Evolutionary conservation across 345 rosid species (phyloP), one percentile per base, ranked within the genome.

Genomic region (Melaleuca quinquenervia): DNA sequence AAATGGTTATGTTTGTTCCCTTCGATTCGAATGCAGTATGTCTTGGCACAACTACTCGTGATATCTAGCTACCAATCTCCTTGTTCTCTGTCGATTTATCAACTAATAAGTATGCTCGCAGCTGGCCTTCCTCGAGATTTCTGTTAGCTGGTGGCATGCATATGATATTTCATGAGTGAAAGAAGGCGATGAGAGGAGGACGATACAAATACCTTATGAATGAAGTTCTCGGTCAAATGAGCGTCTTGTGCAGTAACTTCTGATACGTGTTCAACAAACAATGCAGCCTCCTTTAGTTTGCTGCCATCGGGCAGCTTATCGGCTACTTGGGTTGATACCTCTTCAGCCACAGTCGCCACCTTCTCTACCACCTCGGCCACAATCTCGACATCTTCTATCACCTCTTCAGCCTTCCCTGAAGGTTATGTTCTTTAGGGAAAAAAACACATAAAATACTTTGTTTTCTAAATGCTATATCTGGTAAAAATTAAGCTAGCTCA

Each of bases 231-330:
- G 0, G 96, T 89, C 29, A 84, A 24, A 16, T 90, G 94, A 83
- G 97, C 98, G 54, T 95, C 96, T 3, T 93, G 91, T 21, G 94
- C 96, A 29, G 95, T 84, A 86, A 84, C 93, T 85, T 96, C 91
- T 1, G 98, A 93, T 80, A 90, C 87, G 53, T 88, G 90, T 87
- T 96, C 94, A 1, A 92, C 86, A 50, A 89, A 82, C 86, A 91
- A 7, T 76, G 95, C 99, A 14, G 92, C 91, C 56, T 93, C 88
- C 88, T 94, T 93, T 6, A 94, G 90, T 85, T 92, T 92, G 52
- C 87, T 89, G 82, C 93, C 84, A 27, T 90, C 93, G 1, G 96
- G 94, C 52, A 95, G 91, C 41, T 84, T 90, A 82, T 93, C 90
- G 3, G 91, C 91, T 27, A 87, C 76, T 27, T 88, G 85, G 85